Conservation (phyloP, 2,329 filamentous ascomycete species). For the Pseudocercospora ulei region DNA sequence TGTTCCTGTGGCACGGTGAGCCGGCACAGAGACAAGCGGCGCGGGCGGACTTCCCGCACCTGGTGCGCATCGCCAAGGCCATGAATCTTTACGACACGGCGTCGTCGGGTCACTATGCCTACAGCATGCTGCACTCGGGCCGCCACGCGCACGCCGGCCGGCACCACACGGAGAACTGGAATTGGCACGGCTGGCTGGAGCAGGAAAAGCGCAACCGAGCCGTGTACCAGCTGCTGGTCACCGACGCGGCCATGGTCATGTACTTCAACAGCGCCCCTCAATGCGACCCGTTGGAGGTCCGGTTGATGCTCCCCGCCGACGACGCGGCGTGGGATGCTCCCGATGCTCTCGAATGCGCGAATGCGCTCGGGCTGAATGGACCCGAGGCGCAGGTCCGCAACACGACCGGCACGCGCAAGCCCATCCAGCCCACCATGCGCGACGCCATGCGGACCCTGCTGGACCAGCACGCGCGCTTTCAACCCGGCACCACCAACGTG, state of each 20-base stretch:
- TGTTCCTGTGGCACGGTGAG: slow-evolving; percentile 62
- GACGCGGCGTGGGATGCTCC: slow-evolving; percentile 65
- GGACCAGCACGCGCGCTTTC: slow-evolving; percentile 50
- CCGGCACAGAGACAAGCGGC: slow-evolving; percentile 54
- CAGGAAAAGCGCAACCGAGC: slow-evolving; percentile 59
- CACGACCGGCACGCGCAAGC: slow-evolving; percentile 51
- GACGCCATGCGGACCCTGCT: slow-evolving; percentile 54
- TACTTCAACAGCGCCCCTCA: slow-evolving; percentile 61
- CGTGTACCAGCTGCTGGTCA: slow-evolving; percentile 56
- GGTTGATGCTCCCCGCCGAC: slow-evolving; percentile 59
- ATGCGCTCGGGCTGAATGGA: slow-evolving; percentile 56
- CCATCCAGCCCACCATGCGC: slow-evolving; percentile 56
- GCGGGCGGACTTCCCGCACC: slow-evolving; percentile 49
- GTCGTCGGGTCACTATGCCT: slow-evolving; percentile 40
- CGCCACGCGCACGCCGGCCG: slow-evolving; percentile 40
- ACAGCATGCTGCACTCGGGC: slow-evolving; percentile 54
- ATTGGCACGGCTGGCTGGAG: slow-evolving; percentile 59
- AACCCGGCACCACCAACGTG: slow-evolving; percentile 57
- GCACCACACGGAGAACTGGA: slow-evolving; percentile 47
- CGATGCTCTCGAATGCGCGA: slow-evolving; percentile 51
- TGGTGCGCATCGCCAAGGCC: slow-evolving; percentile 51
- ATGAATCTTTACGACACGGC: slow-evolving; percentile 50
- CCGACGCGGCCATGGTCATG: slow-evolving; percentile 56
- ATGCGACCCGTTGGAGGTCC: slow-evolving; percentile 55
- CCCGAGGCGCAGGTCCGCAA: slow-evolving; percentile 50